Base-by-base conservation (phyloP, 805 yeast genomes). In the Helenozyma rhizophorensis region DNA sequence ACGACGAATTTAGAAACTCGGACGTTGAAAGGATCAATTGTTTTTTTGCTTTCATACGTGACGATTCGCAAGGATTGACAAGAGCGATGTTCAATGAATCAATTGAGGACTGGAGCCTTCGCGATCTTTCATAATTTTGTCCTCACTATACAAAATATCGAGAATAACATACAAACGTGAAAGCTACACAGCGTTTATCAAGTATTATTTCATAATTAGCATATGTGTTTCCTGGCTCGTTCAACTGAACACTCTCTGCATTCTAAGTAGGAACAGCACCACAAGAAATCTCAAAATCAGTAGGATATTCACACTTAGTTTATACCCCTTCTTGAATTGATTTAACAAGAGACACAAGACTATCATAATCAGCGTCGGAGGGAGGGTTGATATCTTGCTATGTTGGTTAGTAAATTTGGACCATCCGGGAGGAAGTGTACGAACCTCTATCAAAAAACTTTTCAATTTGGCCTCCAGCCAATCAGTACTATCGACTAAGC, bases 11-110 rank as follows among this genome's bases (percentile, higher is more conserved):
- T 34, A 68, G 96, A 42, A 87, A 87, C 50, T 70, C 60, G 40
- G 96, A 87, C 45, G 95, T 87, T 4, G 81, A 76, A 48, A 47
- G 56, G 15, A 67, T 83, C 11, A 88, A 88, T 4, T 86, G 85
- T 17, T 70, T 74, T 32, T 87, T 87, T 55, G 74, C 76, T 11
- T 73, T 77, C 50, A 73, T 87, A 7, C 63, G 64, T 6, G 74
- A 78, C 47, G 81, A 80, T 26, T 60, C 62, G 16, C 43, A 48
- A 14, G 86, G 87, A 1, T 66, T 82, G 21, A 75, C 79, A 1
- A 67, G 78, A 68, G 47, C 58, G 13, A 49, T 74, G n/a, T 80
- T 76, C 43, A 67, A 70, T 28, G 52, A 58, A 3, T 81, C 66
- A 11, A 37, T 74, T 15, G 34, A 47, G 23, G 43, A 46, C 16